Base-by-base conservation (phyloP, 108 stramenopile genomes). In the Nitzschia sp. region DNA sequence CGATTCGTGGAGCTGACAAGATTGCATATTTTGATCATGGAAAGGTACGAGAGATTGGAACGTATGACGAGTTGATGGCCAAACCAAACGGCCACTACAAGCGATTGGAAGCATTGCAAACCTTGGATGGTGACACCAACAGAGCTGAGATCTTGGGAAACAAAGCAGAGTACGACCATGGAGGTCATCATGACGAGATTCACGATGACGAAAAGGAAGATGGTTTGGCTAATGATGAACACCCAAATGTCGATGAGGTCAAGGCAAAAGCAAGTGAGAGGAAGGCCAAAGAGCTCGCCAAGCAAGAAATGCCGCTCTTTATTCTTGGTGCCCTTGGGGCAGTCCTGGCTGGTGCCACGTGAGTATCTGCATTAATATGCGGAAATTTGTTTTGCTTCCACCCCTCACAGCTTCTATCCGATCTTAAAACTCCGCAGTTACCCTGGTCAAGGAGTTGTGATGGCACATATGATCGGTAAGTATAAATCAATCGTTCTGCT, bases 11-110 rank as follows among this genome's bases (percentile, higher is more conserved):
- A 61, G 90, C 91, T 2, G 84, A 94, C 68, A 76, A 69, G 15
- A 96, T 97, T 57, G 92, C 88, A 10, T 86, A 92, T 3, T 62
- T 97, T 38, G 66, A 65, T 24, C 39, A 80, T 12, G 89, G 89
- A 26, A 56, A 69, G 24, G 64, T 95, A 3, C 69, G 65, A 9
- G 91, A 94, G 66, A 57, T 81, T 15, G 95, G 95, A 1, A 82
- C 75, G 0, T 91, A 95, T 78, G 77, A 81, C 15, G 91, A 90
- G 46, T 78, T 96, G 22, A 63, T 95, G 77, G 60, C 62, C 21
- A 71, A 57, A 48, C 68, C 75, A 15, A 57, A 72, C 42, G 63
- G 69, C 10, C 71, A 57, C 20, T 86, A 86, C 42, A 61, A 48
- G 41, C 76, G 78, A 50, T 65, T 86, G 9, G 67, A 80, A 17